These are phyloP conservation scores for Suillus subalutaceus DNA, from an alignment of 768 basidiomycete genomes.

Conservation along the genomic window DNA sequence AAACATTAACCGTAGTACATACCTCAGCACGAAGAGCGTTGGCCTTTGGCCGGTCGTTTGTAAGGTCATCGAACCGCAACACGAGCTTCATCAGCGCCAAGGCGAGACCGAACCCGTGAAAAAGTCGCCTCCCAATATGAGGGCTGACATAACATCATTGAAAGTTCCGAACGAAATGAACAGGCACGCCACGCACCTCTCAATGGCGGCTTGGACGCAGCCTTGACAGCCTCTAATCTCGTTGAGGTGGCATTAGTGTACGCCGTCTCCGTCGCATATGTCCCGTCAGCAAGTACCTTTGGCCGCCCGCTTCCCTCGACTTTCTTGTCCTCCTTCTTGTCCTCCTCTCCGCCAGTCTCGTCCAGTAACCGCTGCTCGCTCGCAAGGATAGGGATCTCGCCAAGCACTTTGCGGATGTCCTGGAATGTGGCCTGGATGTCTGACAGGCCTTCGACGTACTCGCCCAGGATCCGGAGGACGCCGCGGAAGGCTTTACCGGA, in stretches of 20 bases:
- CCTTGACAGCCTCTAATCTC: constrained; percentile 78
- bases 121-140: constrained; percentile 95
- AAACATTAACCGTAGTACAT: background rate
- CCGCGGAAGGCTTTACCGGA: constrained; percentile 97
- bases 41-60: constrained; percentile 50
- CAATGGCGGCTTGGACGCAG: constrained; percentile 88
- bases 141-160: constrained; percentile 43
- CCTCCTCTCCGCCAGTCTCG: constrained; percentile 60
- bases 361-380: constrained; percentile 82
- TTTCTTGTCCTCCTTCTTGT: constrained; percentile 44
- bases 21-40: background rate
- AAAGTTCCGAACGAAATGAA: background rate
- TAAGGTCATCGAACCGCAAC: constrained; percentile 64
- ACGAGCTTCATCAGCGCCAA: constrained; percentile 90
- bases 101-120: constrained; percentile 95
- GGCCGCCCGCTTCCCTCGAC: constrained; percentile 55
- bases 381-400: background rate
- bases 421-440: constrained; percentile 66
- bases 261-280: constrained; percentile 96
- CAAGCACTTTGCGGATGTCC: background rate
- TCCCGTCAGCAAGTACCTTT: constrained; percentile 91
- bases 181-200: constrained; percentile 52
- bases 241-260: constrained; percentile 68
- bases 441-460: constrained; percentile 32
- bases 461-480: constrained; percentile 91